Evolutionary conservation across 2,329 filamentous ascomycete genomes (phyloP).

Genomic region (Fusarium sp.): DNA sequence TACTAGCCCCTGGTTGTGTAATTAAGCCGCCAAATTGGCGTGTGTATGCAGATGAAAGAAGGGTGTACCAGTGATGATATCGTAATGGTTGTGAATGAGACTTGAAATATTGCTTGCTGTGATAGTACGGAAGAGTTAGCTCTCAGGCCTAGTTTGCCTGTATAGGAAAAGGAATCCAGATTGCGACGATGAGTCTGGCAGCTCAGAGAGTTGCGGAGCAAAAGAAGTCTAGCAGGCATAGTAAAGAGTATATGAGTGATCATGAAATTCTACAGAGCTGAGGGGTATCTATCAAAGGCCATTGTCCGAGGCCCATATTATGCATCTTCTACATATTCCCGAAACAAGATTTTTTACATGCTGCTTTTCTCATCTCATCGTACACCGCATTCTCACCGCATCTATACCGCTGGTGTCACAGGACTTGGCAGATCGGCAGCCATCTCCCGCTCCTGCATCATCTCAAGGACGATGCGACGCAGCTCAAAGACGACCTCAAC

Average conservation of each 20-base stretch:
- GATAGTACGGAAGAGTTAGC: background rate
- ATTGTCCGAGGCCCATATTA: conserved; percentile 2
- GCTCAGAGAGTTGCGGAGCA: too few species aligned
- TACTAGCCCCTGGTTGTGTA: conserved; percentile 35
- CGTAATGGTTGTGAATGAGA: background rate
- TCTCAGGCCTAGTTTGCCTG: too few species aligned
- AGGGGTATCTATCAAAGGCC: conserved; percentile 42
- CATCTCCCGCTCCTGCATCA: conserved; percentile 53
- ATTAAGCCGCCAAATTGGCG: conserved; percentile 34
- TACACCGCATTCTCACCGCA: conserved; percentile 12
- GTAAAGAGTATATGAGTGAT: conserved; percentile 8
- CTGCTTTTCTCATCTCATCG: conserved; percentile 13
- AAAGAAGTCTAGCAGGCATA: background rate
- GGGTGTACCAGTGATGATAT: conserved; percentile 27
- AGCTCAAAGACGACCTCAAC: conserved; percentile 93
- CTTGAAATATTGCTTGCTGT: background rate
- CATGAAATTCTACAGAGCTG: conserved; percentile 40
- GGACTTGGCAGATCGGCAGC: conserved; percentile 27
- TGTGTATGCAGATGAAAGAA: conserved; percentile 36
- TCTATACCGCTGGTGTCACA: background rate
- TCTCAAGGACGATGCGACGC: conserved; percentile 75
- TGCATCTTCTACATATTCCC: conserved; percentile 12
- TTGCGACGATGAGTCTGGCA: too few species aligned
- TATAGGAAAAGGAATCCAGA: too few species aligned
- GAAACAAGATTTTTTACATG: conserved; percentile 10